Base-by-base conservation (phyloP, 169 alveolate species). In the Plasmodium inui region DNA sequence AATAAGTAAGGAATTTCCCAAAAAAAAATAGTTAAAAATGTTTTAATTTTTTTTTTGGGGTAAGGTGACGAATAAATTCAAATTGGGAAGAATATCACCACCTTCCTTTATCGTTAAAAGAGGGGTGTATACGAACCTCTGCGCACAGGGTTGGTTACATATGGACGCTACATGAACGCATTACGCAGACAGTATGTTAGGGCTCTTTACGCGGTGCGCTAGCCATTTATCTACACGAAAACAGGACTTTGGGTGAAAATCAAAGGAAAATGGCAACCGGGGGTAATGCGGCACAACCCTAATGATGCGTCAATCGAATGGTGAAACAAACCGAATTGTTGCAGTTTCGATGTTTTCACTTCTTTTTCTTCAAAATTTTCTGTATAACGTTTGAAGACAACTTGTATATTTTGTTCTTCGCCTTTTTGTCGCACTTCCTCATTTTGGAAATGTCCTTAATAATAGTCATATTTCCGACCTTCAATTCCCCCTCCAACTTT, bases 381-480 rank as follows among this genome's bases (percentile, higher is more conserved):
- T 72, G 80, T 8, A 91, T 82, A 61, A 72, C 84, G 17, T 91
- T 92, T 1, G 91, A 80, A 19, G 95, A 82, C 30, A 91, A 82
- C 61, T 82, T 80, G 76, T 44, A 91, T 39, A 91, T 91, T 91
- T 80, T 91, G 74, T 78, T 78, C 83, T 81, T 82, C 3, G 84
- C 41, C 78, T 91, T 91, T 91, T 91, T 91, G 44, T 91, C 95
- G 46, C 81, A 44, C 83, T 91, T 91, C 74, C 95, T 34, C 53
- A 91, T 81, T 91, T 91, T 91, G 34, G 91, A 70, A 28, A 91
- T 81, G 39, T 91, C 95, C 76, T 91, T 91, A 91, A 91, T 91
- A 22, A 91, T 92, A 5, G 95, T 82, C 95, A 91, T 91, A 55
- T 91, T 91, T 19, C 95, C 95, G 19, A 91, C 95, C 67, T 82